Conservation (phyloP, 129 eudicot species). For the Ambrosia artemisiifolia region DNA sequence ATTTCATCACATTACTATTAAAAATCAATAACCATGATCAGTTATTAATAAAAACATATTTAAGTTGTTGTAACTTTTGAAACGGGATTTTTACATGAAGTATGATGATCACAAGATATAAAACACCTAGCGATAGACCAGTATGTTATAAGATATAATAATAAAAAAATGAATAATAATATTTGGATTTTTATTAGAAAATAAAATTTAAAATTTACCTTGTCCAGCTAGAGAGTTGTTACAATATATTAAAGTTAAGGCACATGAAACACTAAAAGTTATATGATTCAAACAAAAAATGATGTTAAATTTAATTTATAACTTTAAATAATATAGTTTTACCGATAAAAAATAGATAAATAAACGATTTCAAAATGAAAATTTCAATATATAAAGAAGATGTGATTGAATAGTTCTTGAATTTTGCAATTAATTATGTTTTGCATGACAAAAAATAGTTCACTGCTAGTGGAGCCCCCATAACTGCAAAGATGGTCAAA, state of each 20-base stretch:
- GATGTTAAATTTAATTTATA: background rate
- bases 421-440: no score
- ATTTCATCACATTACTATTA: no score
- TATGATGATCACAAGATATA: constrained; percentile 63
- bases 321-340: no score
- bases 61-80: no score
- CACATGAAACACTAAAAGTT: constrained; percentile 63
- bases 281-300: constrained; percentile 32
- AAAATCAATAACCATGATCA: no score
- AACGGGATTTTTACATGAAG: constrained; percentile 45
- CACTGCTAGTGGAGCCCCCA: constrained; percentile 67
- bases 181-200: background rate
- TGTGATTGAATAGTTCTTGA: no score
- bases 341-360: no score
- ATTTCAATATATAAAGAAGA: no score
- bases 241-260: constrained; percentile 59
- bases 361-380: no score
- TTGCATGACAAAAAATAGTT: constrained; percentile 8
- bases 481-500: constrained; percentile 25
- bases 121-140: constrained; percentile 58
- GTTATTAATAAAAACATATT: no score
- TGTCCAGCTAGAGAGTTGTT: constrained; percentile 45
- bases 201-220: constrained; percentile 31
- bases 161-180: no score
- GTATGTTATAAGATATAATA: no score